Percentiles rank a stretch among this genome's conserved stretches.
Conservation (phyloP, 129 eudicot genomes). For the Dittrichia graveolens region DNA sequence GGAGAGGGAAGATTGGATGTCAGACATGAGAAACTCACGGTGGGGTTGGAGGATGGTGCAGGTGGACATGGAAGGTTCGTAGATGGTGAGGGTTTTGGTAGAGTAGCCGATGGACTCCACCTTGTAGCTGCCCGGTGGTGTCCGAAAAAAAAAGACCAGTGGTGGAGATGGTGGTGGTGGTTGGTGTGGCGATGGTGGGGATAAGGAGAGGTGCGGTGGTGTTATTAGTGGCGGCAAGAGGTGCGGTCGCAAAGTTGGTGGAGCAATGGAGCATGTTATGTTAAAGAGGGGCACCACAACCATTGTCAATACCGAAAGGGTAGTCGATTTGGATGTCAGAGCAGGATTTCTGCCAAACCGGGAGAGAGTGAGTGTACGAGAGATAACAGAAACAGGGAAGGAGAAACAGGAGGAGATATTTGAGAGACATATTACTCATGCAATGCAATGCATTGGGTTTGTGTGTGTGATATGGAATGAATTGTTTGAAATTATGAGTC, state of each 20-base stretch:
- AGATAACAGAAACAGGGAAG: constrained; percentile 11
- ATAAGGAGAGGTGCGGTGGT: constrained; percentile 55
- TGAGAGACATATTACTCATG: constrained; percentile 2
- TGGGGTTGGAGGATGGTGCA: constrained; percentile 94
- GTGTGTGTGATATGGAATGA: neutral
- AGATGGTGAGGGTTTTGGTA: constrained; percentile 51
- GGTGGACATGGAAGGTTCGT: constrained; percentile 95
- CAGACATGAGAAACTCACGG: constrained; percentile 78
- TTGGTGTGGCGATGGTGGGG: constrained; percentile 51
- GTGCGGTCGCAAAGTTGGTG: constrained; percentile 42
- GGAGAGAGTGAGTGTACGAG: constrained; percentile 24
- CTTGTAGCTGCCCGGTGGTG: constrained; percentile 89
- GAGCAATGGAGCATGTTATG: constrained; percentile 78
- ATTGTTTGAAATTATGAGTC: neutral
- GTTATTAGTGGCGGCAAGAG: constrained; percentile 46
- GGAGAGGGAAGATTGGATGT: constrained; percentile 81
- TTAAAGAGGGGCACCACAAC: constrained; percentile 85
- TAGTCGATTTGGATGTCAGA: constrained; percentile 65
- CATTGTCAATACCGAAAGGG: constrained; percentile 83
- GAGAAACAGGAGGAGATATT: neutral
- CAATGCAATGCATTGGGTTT: neutral
- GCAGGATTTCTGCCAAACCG: constrained; percentile 66
- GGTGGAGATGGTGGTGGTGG: constrained; percentile 38
- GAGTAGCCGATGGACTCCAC: constrained; percentile 74
- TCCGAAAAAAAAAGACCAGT: constrained; percentile 61